Percentiles rank a stretch among this genome's conserved stretches.
Evolutionary conservation across 257 asterid species (phyloP).

Genomic region (Fraxinus americana): DNA sequence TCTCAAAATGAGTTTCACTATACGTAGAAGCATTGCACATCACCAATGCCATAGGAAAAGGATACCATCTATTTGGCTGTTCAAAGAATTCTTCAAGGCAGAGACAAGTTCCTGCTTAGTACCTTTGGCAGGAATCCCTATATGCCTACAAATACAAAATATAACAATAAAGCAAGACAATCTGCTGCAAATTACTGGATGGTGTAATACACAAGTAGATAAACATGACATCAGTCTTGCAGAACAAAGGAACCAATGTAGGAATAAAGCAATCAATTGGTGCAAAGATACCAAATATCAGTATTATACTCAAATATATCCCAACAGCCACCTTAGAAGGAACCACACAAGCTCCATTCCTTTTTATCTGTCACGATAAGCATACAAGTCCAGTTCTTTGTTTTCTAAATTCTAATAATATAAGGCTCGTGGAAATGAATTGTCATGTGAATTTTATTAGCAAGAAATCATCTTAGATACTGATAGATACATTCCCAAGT

Average conservation of each 20-base stretch:
- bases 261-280: background rate
- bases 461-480: background rate
- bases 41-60: constrained; percentile 9
- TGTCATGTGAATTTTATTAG: background rate
- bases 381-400: background rate
- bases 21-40: constrained; percentile 1
- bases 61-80: constrained; percentile 51
- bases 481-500: background rate
- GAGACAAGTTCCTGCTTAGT: constrained; percentile 52
- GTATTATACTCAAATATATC: background rate
- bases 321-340: background rate
- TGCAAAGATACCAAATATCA: background rate
- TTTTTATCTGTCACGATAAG: background rate
- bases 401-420: background rate
- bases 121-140: constrained; percentile 59
- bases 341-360: background rate
- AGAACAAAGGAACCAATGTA: background rate
- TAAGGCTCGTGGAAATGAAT: background rate
- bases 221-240: constrained; percentile 2
- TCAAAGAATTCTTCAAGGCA: constrained; percentile 51
- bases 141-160: constrained; percentile 41
- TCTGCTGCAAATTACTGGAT: constrained; percentile 7
- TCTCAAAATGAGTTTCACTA: background rate
- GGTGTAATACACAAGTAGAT: background rate
- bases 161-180: constrained; percentile 7